Base-by-base conservation (phyloP, 2,329 filamentous ascomycete genomes). In the Setomelanomma holmii region DNA sequence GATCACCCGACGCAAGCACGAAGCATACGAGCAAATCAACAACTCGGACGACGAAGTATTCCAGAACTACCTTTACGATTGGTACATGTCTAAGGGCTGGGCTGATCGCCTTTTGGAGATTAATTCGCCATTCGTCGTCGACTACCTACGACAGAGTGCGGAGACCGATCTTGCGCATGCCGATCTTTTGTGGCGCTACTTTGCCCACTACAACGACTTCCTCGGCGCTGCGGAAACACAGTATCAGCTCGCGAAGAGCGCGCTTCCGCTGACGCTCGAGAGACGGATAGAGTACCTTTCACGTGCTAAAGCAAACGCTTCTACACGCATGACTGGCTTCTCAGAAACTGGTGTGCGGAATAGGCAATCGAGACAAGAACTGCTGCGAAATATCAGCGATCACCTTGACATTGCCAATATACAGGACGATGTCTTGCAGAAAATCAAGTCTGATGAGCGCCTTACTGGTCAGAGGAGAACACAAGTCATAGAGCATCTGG, bases 31-130 rank as follows among this genome's bases (percentile, higher is more conserved):
- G 39, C 90, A 97, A 2, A 92, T 99, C 64, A 91, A 96, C 69
- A 85, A 84, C 52, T 96, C 93, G 0, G 84, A 88, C 12, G 95
- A 99, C 62, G 91, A 97, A 68, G 90, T 97, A 4, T 99, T 99
- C 79, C 89, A 98, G 72, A 96, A 91, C 55, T 91, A 91, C 66
- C 82, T 99, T n/a, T 99, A 97, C 72, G 93, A 97, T 67, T 99
- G 95, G 93, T 99, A 99, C 75, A 87, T 98, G 61, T 78, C 84
- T 47, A 88, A 93, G 71, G 89, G 89, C 16, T 93, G 90, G 86
- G 89, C 86, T 8, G 91, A 97, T 58, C 88, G 92, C 12, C 84
- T 99, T 22, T 84, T 99, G 27, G 86, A 89, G 30, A 91, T 95
- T 45, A 85, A 93, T 51, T 96, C 93, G 4, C 85, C 88, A 0